Base-by-base conservation (phyloP, 179 eudicot species). In the Pouteria campechiana region DNA sequence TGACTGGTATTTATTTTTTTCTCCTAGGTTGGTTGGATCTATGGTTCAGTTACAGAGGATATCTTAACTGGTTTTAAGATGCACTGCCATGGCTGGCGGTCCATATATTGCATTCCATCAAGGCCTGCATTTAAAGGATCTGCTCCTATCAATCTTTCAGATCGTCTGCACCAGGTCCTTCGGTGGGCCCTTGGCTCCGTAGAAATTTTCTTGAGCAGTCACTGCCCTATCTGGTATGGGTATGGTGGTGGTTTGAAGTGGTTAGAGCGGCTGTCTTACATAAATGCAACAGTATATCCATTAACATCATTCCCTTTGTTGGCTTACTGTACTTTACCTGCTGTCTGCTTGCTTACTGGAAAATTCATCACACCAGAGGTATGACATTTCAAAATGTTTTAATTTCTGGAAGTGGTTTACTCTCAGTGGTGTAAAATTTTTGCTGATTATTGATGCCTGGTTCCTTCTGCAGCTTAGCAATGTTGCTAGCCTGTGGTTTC, bases 191-290 rank as follows among this genome's bases (percentile, higher is more conserved):
- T 55, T 25, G 60, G 60, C 27, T 55, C 60, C 7, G 31, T 55
- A 20, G 60, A 55, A 17, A 55, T 55, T 24, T 27, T 55, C 18
- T 31, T 55, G 23, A 55, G 60, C 38, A 46, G 60, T 9, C 60
- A 55, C 48, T 55, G 60, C 38, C 60, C 60, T 38, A 37, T 55
- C 13, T 55, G 60, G 60, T 55, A 55, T 55, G 60, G 60, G 7
- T 55, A 55, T 30, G 41, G 39, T 24, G 52, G 60, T n/a, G 39
- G 52, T n/a, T 33, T 55, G 38, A 38, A 37, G 17, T 46, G 32
- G 29, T 29, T 55, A 17, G 60, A 55, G 36, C 38, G 60, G 13
- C 32, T 55, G 29, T 40, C 60, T 2, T 55, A 55, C 23, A 44
- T 55, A 32, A 55, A 55, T 30, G 39, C 60, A 10, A 41, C 41